phyloP scores from a whole-genome alignment of 2,329 filamentous ascomycete genomes.

The Aspergillus eucalypticola region DNA sequence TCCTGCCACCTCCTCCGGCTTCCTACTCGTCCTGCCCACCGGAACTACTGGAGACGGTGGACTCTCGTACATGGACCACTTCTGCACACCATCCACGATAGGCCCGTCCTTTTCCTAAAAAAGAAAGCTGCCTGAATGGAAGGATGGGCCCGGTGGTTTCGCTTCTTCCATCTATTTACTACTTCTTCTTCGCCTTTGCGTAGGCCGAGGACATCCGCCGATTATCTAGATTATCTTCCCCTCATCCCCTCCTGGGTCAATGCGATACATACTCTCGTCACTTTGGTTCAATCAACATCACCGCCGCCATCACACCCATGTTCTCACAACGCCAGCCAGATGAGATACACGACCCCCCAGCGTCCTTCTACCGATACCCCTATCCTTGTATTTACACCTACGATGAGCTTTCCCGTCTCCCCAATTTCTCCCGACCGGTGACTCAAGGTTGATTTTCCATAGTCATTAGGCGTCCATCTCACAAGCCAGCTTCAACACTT shows the following conservation, averaged over 20 bases:
- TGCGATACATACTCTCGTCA: neutral
- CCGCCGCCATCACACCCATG: neutral
- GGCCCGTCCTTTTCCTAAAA: neutral
- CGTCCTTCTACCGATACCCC: neutral
- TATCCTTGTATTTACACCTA: neutral
- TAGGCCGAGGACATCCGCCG: neutral
- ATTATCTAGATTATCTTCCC: neutral
- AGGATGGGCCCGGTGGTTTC: neutral
- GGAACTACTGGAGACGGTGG: neutral
- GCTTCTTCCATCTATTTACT: neutral
- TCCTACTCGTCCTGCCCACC: neutral
- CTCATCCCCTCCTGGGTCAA: neutral
- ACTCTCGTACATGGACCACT: neutral
- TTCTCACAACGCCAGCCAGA: neutral
- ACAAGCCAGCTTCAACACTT: neutral
- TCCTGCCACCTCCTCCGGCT: neutral
- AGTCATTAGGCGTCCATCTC: neutral
- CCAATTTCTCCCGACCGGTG: neutral
- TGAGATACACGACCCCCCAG: neutral
- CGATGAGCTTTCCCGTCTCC: neutral
- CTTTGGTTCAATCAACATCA: neutral
- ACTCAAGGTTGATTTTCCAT: neutral
- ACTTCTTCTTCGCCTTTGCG: neutral
- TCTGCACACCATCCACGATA: conserved; percentile 1
- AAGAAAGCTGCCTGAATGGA: neutral